Base-by-base conservation (phyloP, 176 grass and related monocot genomes). In the Raddia distichophylla region DNA sequence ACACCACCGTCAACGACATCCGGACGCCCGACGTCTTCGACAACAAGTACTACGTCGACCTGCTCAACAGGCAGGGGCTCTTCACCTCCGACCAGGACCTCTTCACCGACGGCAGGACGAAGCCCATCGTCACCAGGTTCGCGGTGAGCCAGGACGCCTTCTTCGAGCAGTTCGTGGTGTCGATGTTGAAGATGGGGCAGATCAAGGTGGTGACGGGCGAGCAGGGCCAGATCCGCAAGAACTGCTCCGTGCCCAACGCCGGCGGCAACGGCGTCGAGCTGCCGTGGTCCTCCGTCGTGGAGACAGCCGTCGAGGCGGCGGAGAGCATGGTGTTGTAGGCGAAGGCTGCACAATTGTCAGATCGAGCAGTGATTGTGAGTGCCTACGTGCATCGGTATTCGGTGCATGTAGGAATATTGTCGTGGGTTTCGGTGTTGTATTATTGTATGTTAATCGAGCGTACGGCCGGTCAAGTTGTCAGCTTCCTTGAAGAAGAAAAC, bases 11-110 rank as follows among this genome's bases (percentile, higher is more conserved):
- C 6, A 84, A 78, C 46, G 84, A 93, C 81, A 85, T 84, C 76
- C 33, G 50, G 13, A 82, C 80, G 12, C 80, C 69, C 1, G 11
- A 72, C 27, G 47, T 40, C 12, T 62, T 82, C 80, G 80, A 82
- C 69, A 82, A 82, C 69, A 82, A 73, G 80, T 82, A 73, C 80
- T 82, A 82, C 80, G 46, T 82, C 37, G 35, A 83, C 60, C 62
- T 82, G 12, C 18, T 40, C 4, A 74, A 74, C 69, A 33, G 60
- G 7, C 60, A 83, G 85, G 89, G 89, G 0, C 75, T 91, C 61
- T 76, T 91, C 69, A 66, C 80, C 6, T 84, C 89, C 11, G 89
- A 91, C 85, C 80, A 87, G 89, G 89, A 70, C n/a, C 65, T 91
- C 40, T 71, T 18, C 70, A 22, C 64, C 8, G 55, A 91, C 75